These are phyloP conservation scores for Eucommia ulmoides DNA, from an alignment of 257 asterid genomes.

Conservation along the genomic window DNA sequence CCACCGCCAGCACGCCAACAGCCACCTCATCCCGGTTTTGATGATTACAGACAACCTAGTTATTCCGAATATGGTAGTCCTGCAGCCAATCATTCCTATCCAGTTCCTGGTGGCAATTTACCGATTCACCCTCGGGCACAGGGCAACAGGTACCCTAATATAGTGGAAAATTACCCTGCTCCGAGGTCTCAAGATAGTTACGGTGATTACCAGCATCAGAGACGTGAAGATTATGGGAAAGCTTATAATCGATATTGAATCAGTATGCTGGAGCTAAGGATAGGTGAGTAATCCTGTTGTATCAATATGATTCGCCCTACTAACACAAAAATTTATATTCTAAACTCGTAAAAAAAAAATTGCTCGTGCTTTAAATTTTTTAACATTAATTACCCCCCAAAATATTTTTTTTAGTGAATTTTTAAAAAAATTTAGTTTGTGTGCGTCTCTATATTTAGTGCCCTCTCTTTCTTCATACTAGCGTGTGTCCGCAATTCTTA, in stretches of 20 bases:
- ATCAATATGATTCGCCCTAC: no score
- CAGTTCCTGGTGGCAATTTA: slow-evolving; percentile 41
- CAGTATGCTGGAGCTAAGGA: no score
- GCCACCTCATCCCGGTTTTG: slow-evolving; percentile 39
- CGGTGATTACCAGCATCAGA: neutral
- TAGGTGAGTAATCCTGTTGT: no score
- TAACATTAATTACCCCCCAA: no score
- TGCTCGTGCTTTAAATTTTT: no score
- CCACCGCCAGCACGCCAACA: slow-evolving; percentile 31
- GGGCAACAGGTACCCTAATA: neutral
- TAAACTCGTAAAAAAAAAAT: no score
- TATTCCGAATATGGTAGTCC: slow-evolving; percentile 42
- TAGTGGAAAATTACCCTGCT: neutral
- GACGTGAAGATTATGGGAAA: neutral
- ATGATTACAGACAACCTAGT: slow-evolving; percentile 38
- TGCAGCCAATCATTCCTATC: slow-evolving; percentile 30
- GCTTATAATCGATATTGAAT: neutral
- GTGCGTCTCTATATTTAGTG: no score
- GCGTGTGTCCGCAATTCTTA: no score
- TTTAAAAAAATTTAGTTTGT: no score
- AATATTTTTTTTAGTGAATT: no score
- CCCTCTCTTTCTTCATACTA: no score
- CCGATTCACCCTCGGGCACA: slow-evolving; percentile 49
- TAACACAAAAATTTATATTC: no score
- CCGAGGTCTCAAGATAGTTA: neutral